phyloP scores from a whole-genome alignment of 805 yeast genomes.

The Blastobotrys muscicola region DNA sequence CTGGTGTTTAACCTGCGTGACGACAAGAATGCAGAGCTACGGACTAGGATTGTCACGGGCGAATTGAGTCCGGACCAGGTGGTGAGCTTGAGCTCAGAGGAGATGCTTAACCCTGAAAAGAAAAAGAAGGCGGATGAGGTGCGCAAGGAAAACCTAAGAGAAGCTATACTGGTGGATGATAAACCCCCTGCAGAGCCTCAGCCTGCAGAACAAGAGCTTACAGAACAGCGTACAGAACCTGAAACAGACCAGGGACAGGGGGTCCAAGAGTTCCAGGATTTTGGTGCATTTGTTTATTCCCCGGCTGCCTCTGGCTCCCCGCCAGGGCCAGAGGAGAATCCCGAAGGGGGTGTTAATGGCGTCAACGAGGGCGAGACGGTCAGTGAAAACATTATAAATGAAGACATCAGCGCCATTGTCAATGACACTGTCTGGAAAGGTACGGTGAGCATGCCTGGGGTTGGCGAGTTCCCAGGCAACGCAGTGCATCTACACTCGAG shows the following conservation, averaged over 20 bases:
- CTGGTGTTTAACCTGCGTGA: slow-evolving; percentile 51
- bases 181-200: too few relatives aligned
- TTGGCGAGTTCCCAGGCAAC: slow-evolving; percentile 35
- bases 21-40: slow-evolving; percentile 45
- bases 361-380: too few relatives aligned
- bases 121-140: slow-evolving; percentile 62
- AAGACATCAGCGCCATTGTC: not conserved
- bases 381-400: too few relatives aligned
- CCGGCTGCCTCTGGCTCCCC: too few relatives aligned
- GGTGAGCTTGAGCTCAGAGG: slow-evolving; percentile 59
- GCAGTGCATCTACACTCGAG: slow-evolving; percentile 30
- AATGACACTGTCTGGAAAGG: slow-evolving; percentile 22
- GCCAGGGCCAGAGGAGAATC: too few relatives aligned
- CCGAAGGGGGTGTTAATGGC: too few relatives aligned
- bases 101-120: slow-evolving; percentile 68
- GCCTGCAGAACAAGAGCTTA: too few relatives aligned
- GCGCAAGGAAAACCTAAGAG: slow-evolving; percentile 55
- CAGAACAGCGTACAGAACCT: too few relatives aligned
- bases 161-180: slow-evolving; percentile 51
- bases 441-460: slow-evolving; percentile 39
- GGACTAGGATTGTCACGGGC: slow-evolving; percentile 47
- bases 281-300: not conserved
- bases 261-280: not conserved
- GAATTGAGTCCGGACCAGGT: slow-evolving; percentile 47
- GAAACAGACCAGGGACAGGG: too few relatives aligned